Evolutionary conservation across 2,329 filamentous ascomycete species (phyloP).

Genomic region (Trichoderma breve): DNA sequence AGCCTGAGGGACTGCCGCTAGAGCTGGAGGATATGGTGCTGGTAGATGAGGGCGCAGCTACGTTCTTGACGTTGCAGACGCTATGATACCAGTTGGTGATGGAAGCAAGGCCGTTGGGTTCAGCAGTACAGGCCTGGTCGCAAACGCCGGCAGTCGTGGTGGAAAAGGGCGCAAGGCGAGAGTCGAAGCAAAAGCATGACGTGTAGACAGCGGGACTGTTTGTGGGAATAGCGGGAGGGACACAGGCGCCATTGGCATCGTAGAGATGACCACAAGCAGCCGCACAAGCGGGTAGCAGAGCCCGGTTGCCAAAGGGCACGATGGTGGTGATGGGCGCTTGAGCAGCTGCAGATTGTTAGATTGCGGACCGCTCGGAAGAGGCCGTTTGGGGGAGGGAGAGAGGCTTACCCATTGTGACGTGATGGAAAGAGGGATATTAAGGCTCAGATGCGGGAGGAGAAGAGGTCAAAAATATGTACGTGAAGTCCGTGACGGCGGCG

Average conservation of each 20-base stretch:
- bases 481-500: background rate
- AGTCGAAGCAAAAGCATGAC: slow-evolving; percentile 71
- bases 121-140: slow-evolving; percentile 53
- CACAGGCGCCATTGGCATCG: slow-evolving; percentile 70
- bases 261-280: slow-evolving; percentile 58
- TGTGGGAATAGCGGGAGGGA: slow-evolving; percentile 53
- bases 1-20: slow-evolving; percentile 14
- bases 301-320: slow-evolving; percentile 48
- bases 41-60: slow-evolving; percentile 20
- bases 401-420: slow-evolving; percentile 37
- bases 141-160: slow-evolving; percentile 60
- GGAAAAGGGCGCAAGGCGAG: slow-evolving; percentile 57
- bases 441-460: background rate
- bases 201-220: slow-evolving; percentile 55
- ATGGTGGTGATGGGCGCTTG: slow-evolving; percentile 46
- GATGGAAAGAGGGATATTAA: background rate
- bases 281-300: slow-evolving; percentile 60
- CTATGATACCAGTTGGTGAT: slow-evolving; percentile 69
- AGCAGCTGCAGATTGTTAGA: background rate
- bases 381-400: background rate
- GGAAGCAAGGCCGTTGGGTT: slow-evolving; percentile 46
- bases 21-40: slow-evolving; percentile 21
- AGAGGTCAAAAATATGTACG: background rate
- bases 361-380: background rate
- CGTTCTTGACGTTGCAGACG: slow-evolving; percentile 54